Base-by-base conservation (phyloP, 2,329 filamentous ascomycete genomes). In the Stenocarpella maydis region DNA sequence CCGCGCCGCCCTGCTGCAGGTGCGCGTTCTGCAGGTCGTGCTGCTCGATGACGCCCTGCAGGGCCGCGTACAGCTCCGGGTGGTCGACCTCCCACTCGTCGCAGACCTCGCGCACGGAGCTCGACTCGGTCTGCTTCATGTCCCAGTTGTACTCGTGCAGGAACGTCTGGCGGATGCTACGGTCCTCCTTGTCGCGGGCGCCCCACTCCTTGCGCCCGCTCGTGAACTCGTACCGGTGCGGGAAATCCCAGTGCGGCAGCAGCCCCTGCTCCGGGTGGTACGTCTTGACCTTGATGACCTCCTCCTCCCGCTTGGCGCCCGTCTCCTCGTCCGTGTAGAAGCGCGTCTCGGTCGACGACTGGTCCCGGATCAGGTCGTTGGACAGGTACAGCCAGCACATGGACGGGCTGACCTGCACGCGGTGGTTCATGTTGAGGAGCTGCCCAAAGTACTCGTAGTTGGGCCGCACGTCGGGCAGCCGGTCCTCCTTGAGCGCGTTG, bases 381-480 rank as follows among this genome's bases (percentile, higher is more conserved):
- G 83, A 88, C 34, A 87, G 85, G 67, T 86, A 88, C 73, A 89
- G 84, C 81, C 87, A 88, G 76, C 85, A 87, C 15, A 86, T 86
- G 80, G 86, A 88, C 26, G 87, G 87, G 24, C 85, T 81, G 63
- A 88, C 80, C 39, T 84, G 82, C 31, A 88, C 85, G 53, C 84
- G 80, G 21, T 83, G 82, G 76, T 89, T 86, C 54, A 87, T 82
- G 21, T 81, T 82, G 21, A 90, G 78, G 5, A 89, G 84, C 75
- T 86, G 83, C 14, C 83, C 83, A 74, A 89, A 89, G 78, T 90
- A 89, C 69, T 88, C 86, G 73, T 89, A 90, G 78, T 89, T 89
- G 58, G 87, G 87, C 73, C 85, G 83, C 74, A 89, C 86, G 34
- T 87, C 84, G 1, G 87, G 87, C 47, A 89, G 81, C 34, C 85